Evolutionary conservation across 2,329 filamentous ascomycete species (phyloP).

Genomic region (Colletotrichum paranaense): DNA sequence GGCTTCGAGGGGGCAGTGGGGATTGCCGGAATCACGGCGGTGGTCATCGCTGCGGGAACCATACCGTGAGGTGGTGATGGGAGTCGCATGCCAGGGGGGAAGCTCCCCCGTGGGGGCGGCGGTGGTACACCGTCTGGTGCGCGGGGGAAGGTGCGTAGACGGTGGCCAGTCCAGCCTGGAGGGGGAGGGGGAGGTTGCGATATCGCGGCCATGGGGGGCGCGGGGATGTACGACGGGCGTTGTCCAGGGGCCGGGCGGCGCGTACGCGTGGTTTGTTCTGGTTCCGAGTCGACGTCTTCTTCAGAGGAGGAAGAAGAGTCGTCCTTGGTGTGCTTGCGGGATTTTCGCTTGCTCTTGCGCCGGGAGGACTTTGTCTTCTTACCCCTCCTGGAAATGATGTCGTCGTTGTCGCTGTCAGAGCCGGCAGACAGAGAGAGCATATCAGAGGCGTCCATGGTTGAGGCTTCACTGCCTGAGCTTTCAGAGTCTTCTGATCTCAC

Average conservation of each 20-base stretch:
- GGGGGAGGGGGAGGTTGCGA: constrained; percentile 26
- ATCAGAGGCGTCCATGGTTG: constrained; percentile 21
- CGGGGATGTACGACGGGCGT: constrained; percentile 40
- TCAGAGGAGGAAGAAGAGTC: not conserved
- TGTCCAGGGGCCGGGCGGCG: constrained; percentile 18
- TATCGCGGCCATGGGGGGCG: not conserved
- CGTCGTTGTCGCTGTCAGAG: constrained; percentile 23
- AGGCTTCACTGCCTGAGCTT: constrained; percentile 25
- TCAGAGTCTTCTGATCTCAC: constrained; percentile 23
- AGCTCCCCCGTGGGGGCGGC: constrained; percentile 7
- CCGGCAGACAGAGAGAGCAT: constrained; percentile 17
- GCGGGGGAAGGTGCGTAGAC: constrained; percentile 33
- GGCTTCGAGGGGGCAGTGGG: constrained; percentile 33
- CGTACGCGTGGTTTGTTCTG: constrained; percentile 40
- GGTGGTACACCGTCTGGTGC: not conserved
- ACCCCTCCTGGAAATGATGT: not conserved
- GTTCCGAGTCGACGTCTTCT: constrained; percentile 8
- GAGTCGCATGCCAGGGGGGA: constrained; percentile 17
- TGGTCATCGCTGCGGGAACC: not conserved
- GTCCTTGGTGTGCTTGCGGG: constrained; percentile 1
- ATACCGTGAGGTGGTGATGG: not conserved
- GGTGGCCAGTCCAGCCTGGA: constrained; percentile 26
- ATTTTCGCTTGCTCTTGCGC: constrained; percentile 25
- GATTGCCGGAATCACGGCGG: not conserved
- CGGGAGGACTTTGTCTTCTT: constrained; percentile 20